Conservation (phyloP, 2,329 filamentous ascomycete species). For the Fusarium sp. region DNA sequence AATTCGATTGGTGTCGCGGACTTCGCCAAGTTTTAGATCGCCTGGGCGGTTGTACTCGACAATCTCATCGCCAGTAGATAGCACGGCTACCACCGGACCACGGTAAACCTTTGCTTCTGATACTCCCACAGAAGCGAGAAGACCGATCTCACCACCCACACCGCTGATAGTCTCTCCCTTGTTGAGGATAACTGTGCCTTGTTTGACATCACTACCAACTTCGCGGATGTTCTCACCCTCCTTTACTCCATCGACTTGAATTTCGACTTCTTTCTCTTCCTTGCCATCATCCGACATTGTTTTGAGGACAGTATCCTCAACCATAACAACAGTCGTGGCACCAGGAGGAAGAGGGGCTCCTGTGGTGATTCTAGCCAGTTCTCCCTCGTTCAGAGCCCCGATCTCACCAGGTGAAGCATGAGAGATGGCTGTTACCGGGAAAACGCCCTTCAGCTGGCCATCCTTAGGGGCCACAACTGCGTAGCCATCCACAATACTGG, state of each 20-base stretch:
- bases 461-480: constrained; percentile 76
- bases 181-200: constrained; percentile 75
- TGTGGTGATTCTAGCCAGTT: constrained; percentile 92
- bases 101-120: constrained; percentile 76
- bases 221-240: constrained; percentile 90
- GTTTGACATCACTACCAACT: constrained; percentile 84
- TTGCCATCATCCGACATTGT: constrained; percentile 80
- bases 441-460: constrained; percentile 77
- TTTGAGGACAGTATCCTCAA: constrained; percentile 87
- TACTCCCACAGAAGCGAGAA: constrained; percentile 86
- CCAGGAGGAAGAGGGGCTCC: constrained; percentile 90
- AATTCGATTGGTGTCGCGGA: constrained; percentile 92
- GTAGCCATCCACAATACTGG: constrained; percentile 97
- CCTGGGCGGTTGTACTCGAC: constrained; percentile 75
- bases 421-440: constrained; percentile 86
- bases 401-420: constrained; percentile 81
- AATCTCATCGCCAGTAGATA: constrained; percentile 96
- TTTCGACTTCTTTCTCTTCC: constrained; percentile 90
- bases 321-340: constrained; percentile 89
- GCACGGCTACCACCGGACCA: constrained; percentile 81
- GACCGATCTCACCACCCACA: constrained; percentile 88
- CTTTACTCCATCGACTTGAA: constrained; percentile 79
- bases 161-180: constrained; percentile 86
- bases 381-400: constrained; percentile 72
- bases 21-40: constrained; percentile 79